A percentile compares a stretch with the other conserved stretches of the same genome.
phyloP scores from a whole-genome alignment of 176 grass and related monocot species.

The Carex parvula region DNA sequence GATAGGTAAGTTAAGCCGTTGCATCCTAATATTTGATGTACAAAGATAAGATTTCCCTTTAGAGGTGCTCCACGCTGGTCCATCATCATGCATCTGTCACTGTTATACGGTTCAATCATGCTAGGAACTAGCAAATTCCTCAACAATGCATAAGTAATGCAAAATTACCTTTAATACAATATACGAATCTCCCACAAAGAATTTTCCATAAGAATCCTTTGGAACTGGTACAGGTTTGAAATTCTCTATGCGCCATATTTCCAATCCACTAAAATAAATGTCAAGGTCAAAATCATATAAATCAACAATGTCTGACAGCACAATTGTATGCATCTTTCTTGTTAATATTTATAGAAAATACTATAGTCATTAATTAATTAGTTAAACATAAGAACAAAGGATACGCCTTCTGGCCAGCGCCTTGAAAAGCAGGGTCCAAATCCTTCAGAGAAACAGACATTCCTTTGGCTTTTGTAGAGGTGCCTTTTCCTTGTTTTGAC shows the following conservation, averaged over 20 bases:
- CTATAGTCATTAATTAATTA: background rate
- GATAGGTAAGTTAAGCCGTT: background rate
- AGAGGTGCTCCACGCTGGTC: background rate
- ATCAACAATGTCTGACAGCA: constrained; percentile 12
- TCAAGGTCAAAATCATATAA: constrained; percentile 22
- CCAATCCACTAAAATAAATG: constrained; percentile 57
- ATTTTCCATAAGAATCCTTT: constrained; percentile 69
- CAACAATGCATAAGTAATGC: background rate
- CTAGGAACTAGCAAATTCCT: background rate
- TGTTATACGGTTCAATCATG: background rate
- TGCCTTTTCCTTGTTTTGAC: constrained; percentile 35
- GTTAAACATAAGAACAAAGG: constrained; percentile 33
- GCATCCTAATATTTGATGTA: background rate
- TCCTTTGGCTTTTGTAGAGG: constrained; percentile 24
- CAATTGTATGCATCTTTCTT: background rate
- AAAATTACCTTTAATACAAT: constrained; percentile 80
- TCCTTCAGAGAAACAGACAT: constrained; percentile 86
- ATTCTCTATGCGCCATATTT: constrained; percentile 90
- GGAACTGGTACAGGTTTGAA: constrained; percentile 63
- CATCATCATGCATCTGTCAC: background rate
- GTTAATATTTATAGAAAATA: constrained; percentile 2
- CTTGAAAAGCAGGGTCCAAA: constrained; percentile 72
- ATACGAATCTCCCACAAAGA: constrained; percentile 94
- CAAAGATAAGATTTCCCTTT: background rate
- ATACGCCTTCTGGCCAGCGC: constrained; percentile 86